Conservation (phyloP, 495 filamentous ascomycete genomes). For the Penicillium subrubescens region DNA sequence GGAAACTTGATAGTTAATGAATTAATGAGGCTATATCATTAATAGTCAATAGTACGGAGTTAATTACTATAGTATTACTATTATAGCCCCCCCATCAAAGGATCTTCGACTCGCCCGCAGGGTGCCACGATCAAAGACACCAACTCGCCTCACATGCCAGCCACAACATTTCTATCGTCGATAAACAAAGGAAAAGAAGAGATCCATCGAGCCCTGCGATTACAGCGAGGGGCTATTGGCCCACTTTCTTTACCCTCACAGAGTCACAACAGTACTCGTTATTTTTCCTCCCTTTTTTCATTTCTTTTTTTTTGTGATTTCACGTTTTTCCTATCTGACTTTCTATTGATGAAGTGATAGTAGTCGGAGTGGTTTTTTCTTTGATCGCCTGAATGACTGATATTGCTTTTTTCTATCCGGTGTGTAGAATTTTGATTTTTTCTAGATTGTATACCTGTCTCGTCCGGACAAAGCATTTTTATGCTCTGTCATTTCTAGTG, state of each 20-base stretch:
- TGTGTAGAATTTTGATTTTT: not conserved
- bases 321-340: not conserved
- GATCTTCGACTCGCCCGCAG: constrained; percentile 1
- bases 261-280: not conserved
- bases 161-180: constrained; percentile 20
- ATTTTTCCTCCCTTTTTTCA: not conserved
- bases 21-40: not conserved
- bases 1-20: too few species aligned
- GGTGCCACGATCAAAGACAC: constrained; percentile 26
- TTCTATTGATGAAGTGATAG: not conserved
- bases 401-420: not conserved
- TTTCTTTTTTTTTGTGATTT: not conserved
- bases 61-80: too few species aligned
- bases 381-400: not conserved
- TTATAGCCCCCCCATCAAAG: not conserved
- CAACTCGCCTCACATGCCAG: constrained; percentile 31
- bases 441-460: not conserved
- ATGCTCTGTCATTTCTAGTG: constrained; percentile 1
- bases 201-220: constrained; percentile 4
- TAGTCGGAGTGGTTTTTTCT: not conserved
- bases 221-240: constrained; percentile 2
- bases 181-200: constrained; percentile 13
- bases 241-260: not conserved
- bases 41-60: not conserved
- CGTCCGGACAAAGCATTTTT: not conserved